A percentile compares a stretch with the other conserved stretches of the same genome.
phyloP scores from a whole-genome alignment of 2,329 filamentous ascomycete genomes.

The Graphilbum ipis-grandicollis region DNA sequence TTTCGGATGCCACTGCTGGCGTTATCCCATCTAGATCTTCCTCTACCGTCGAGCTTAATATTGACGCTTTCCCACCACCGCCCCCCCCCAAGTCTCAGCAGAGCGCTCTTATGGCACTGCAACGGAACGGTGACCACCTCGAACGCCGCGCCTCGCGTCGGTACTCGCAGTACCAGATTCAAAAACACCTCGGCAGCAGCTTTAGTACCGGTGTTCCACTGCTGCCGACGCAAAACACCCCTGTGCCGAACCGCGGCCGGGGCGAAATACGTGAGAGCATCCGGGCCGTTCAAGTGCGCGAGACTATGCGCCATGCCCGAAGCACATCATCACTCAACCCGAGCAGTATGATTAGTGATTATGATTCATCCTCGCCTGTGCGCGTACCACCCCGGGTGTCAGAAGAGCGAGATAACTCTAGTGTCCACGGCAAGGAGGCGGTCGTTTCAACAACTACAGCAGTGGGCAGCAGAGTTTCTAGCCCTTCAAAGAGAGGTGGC shows the following conservation, averaged over 20 bases:
- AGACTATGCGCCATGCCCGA: constrained; percentile 30
- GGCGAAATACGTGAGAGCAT: constrained; percentile 69
- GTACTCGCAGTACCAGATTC: constrained; percentile 94
- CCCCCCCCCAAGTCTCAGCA: constrained; percentile 62
- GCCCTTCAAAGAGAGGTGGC: too few relatives aligned
- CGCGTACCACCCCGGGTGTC: constrained; percentile 42
- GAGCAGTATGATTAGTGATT: constrained; percentile 32
- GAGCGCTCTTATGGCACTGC: constrained; percentile 78
- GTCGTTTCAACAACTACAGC: background rate
- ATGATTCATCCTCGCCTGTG: constrained; percentile 45
- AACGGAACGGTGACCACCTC: constrained; percentile 68
- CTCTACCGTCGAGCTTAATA: constrained; percentile 31
- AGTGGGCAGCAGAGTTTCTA: background rate
- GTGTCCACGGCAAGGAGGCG: constrained; percentile 7
- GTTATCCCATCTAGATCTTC: too few relatives aligned
- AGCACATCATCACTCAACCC: constrained; percentile 27
- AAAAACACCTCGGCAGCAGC: constrained; percentile 72
- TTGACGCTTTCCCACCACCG: constrained; percentile 53
- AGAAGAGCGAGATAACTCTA: constrained; percentile 33
- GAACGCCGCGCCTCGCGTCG: constrained; percentile 82
- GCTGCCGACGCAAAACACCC: constrained; percentile 66
- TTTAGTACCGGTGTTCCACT: constrained; percentile 64
- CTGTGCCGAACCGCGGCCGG: constrained; percentile 69
- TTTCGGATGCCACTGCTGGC: too few relatives aligned
- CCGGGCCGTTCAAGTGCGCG: constrained; percentile 42